Evolutionary conservation across 495 filamentous ascomycete species (phyloP), one percentile per base, ranked within the genome.

Genomic region (Ascobolus immersus): DNA sequence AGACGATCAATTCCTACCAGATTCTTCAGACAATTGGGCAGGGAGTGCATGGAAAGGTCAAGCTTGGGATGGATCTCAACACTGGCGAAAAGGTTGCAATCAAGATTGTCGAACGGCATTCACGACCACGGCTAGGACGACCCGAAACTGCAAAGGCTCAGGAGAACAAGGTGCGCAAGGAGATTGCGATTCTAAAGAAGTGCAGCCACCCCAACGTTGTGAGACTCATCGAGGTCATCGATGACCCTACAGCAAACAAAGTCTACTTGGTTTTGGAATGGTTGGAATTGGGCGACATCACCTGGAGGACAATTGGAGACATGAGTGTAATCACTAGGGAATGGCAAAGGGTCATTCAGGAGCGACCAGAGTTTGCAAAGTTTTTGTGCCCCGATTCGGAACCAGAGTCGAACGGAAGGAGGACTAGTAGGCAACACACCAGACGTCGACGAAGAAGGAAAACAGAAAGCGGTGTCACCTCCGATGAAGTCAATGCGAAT

Each of bases 181-280:
- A 96, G 56, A 84, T 99, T 39, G 86, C 86, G 40, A 93, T 99
- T 35, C 56, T 99, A 39, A 99, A 99, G 53, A 94, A 94, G 59
- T 86, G 84, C 28, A 71, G 81, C 10, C 86, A 99, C 54, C 73
- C 78, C 11, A 90, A 94, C 41, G 76, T 99, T 25, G 89, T 94
- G 38, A 80, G 75, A 45, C 58, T 99, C 32, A 63, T 93, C 17
- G 86, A 99, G 52, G 81, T 99, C 44, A 94, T 99, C 44, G 86
- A 99, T 45, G 86, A 99, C 50, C 80, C 82, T 1, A 74, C 78
- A 42, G 64, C 73, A 36, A 84, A 86, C 57, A 99, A 99, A 55
- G 89, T 99, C 36, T 94, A 99, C 55, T 77, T 99, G 52, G 78
- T 93, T 14, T 58, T 99, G 25, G 86, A 99, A 50, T 82, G 77